Conservation (phyloP, 768 basidiomycete genomes). For the Kwoniella dejecticola region DNA sequence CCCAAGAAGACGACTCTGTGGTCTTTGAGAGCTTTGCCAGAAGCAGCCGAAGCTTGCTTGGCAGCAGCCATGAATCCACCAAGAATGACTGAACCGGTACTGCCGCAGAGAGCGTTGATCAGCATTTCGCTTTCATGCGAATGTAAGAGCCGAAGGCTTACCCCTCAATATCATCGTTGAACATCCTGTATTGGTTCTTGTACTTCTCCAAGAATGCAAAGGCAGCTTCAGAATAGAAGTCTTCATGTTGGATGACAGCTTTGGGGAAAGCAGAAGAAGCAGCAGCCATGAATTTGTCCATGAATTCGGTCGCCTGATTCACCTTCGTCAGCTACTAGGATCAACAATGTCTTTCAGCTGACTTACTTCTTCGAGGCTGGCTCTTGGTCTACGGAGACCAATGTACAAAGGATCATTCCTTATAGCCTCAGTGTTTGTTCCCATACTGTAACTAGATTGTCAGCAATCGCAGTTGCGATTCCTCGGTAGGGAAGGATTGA, state of each 20-base stretch:
- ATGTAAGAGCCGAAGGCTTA: constrained; percentile 5
- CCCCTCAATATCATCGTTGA: constrained; percentile 89
- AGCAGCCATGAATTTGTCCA: constrained; percentile 91
- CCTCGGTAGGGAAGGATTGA: not conserved
- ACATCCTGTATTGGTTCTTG: constrained; percentile 72
- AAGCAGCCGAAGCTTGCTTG: constrained; percentile 69
- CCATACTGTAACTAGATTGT: constrained; percentile 74
- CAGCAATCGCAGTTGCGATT: not conserved
- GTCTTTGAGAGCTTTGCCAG: constrained; percentile 67
- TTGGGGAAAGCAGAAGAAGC: constrained; percentile 75
- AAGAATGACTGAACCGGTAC: constrained; percentile 88
- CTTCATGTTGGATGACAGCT: constrained; percentile 79
- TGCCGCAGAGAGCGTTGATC: constrained; percentile 43
- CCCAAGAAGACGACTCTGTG: constrained; percentile 92
- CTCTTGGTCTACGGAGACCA: constrained; percentile 67
- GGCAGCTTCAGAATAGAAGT: constrained; percentile 89
- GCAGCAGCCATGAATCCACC: constrained; percentile 86
- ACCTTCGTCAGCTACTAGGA: not conserved
- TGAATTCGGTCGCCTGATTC: constrained; percentile 68
- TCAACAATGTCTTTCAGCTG: not conserved
- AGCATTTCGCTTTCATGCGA: constrained; percentile 5
- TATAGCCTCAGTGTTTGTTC: constrained; percentile 78
- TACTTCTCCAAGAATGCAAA: constrained; percentile 80
- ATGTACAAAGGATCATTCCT: constrained; percentile 87
- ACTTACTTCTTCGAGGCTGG: constrained; percentile 31